These are phyloP conservation scores for Hypoxylon crocopeplum DNA, from an alignment of 495 filamentous ascomycete species.

Conservation along the genomic window DNA sequence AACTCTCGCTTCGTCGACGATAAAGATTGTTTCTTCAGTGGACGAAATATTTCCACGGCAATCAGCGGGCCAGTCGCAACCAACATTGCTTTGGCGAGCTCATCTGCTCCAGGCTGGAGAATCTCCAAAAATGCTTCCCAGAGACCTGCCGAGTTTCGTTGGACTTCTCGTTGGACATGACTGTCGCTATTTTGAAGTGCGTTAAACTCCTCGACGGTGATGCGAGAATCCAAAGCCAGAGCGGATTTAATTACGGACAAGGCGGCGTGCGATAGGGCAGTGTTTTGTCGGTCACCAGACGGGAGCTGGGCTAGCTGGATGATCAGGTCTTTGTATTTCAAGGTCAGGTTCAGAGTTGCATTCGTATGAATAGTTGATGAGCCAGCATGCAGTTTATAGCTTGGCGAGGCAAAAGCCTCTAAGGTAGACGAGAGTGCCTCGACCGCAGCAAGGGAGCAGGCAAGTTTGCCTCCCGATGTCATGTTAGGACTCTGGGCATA, in stretches of 20 bases:
- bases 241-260: slow-evolving; percentile 73
- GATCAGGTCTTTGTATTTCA: slow-evolving; percentile 56
- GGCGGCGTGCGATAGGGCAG: slow-evolving; percentile 51
- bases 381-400: slow-evolving; percentile 49
- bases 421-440: slow-evolving; percentile 54
- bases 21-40: slow-evolving; percentile 54
- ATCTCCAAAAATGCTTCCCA: slow-evolving; percentile 79
- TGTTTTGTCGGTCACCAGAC: slow-evolving; percentile 43
- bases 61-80: slow-evolving; percentile 71
- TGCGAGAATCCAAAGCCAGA: slow-evolving; percentile 76
- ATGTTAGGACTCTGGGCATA: slow-evolving; percentile 59
- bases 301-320: slow-evolving; percentile 48
- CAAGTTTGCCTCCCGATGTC: slow-evolving; percentile 46
- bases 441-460: slow-evolving; percentile 55
- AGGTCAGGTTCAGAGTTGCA: slow-evolving; percentile 55
- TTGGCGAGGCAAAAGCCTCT: slow-evolving; percentile 49
- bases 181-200: slow-evolving; percentile 61
- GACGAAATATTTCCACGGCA: slow-evolving; percentile 74
- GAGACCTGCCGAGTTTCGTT: slow-evolving; percentile 68
- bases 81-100: slow-evolving; percentile 73
- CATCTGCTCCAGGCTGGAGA: slow-evolving; percentile 67
- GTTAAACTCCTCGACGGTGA: slow-evolving; percentile 73
- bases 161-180: slow-evolving; percentile 70
- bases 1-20: slow-evolving; percentile 66
- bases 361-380: slow-evolving; percentile 60